A percentile compares a stretch with the other conserved stretches of the same genome.
Conservation (phyloP, 345 rosid species). For the Acer campestre region DNA sequence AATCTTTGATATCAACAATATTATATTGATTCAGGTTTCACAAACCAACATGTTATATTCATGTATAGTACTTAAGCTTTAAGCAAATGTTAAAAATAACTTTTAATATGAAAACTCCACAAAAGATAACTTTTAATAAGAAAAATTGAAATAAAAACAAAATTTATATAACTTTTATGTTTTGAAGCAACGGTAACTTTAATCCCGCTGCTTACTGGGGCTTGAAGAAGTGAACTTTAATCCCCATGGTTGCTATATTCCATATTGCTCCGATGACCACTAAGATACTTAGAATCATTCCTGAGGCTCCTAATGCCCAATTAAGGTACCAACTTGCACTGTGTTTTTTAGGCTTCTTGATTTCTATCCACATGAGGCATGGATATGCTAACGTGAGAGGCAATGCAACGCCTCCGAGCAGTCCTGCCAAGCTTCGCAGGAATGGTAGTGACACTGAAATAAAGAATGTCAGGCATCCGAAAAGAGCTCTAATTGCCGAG, state of each 20-base stretch:
- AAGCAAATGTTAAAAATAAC: too few relatives aligned
- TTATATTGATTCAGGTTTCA: too few relatives aligned
- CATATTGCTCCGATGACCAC: constrained; percentile 49
- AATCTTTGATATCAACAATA: too few relatives aligned
- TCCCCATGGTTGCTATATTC: constrained; percentile 46
- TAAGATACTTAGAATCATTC: constrained; percentile 45
- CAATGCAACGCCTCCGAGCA: constrained; percentile 56
- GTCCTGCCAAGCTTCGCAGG: constrained; percentile 58
- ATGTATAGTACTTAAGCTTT: too few relatives aligned
- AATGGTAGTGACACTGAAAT: constrained; percentile 58
- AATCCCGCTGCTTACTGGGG: constrained; percentile 27
- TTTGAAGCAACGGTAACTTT: background rate
- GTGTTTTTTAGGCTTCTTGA: constrained; percentile 43
- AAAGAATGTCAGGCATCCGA: constrained; percentile 52
- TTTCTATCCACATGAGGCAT: constrained; percentile 54
- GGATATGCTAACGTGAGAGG: constrained; percentile 62
- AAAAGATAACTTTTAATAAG: too few relatives aligned
- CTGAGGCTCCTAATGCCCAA: constrained; percentile 38
- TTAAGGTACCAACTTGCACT: constrained; percentile 42
- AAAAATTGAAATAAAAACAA: too few relatives aligned
- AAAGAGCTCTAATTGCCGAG: constrained; percentile 36
- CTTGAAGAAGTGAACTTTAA: constrained; percentile 54
- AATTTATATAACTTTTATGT: too few relatives aligned
- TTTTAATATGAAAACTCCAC: too few relatives aligned
- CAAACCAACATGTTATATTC: too few relatives aligned